A percentile compares a stretch with the other conserved stretches of the same genome.
Evolutionary conservation across 1,284 basidiomycete genomes (phyloP).

Genomic region (Puccinia novopanici): DNA sequence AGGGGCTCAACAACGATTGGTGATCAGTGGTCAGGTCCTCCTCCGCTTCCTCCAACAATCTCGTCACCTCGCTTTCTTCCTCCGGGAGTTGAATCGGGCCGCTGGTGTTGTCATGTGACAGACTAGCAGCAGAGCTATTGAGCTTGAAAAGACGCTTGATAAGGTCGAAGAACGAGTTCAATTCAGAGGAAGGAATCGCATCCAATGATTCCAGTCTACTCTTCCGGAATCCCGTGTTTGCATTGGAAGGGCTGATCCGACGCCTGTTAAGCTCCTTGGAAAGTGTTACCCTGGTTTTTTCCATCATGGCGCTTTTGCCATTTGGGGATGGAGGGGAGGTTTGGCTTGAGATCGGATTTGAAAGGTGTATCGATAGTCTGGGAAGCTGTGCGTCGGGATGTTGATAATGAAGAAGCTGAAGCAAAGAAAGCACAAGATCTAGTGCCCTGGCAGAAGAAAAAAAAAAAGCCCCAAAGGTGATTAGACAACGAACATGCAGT

Average conservation of each 20-base stretch:
- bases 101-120: not conserved
- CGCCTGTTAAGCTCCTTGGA: conserved; percentile 47
- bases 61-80: conserved; percentile 34
- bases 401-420: conserved; percentile 34
- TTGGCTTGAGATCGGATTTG: not conserved
- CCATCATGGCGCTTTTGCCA: conserved; percentile 14
- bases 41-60: conserved; percentile 38
- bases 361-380: conserved; percentile 42
- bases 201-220: conserved; percentile 44
- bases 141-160: conserved; percentile 36
- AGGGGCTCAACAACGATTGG: not conserved
- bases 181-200: conserved; percentile 32
- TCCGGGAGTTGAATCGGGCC: conserved; percentile 26
- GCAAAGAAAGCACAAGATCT: conserved; percentile 36
- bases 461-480: not conserved
- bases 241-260: conserved; percentile 13
- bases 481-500: not conserved
- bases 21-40: conserved; percentile 15
- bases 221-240: conserved; percentile 6
- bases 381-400: conserved; percentile 13
- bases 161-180: conserved; percentile 30
- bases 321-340: not conserved
- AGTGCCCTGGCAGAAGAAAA: conserved; percentile 8
- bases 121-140: not conserved
- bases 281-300: conserved; percentile 32